phyloP scores from a whole-genome alignment of 108 stramenopile species.

The Epipyxis sp. region DNA sequence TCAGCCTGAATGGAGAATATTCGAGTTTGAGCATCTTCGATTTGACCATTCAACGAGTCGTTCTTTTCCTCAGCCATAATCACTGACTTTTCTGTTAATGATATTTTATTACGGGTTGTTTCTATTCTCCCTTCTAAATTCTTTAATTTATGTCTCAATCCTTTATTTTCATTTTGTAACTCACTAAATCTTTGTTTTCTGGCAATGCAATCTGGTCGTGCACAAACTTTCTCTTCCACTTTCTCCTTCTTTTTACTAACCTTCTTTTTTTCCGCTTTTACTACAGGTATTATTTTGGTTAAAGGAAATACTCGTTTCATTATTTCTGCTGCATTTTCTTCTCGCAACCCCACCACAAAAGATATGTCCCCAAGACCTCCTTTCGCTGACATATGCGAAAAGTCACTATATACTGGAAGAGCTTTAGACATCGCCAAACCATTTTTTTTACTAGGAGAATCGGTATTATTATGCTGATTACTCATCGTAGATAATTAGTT shows the following conservation, averaged over 20 bases:
- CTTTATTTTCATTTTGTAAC: background rate
- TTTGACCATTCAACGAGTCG: slow-evolving; percentile 5
- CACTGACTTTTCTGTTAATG: slow-evolving; percentile 11
- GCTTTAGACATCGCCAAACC: background rate
- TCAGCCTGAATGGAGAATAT: background rate
- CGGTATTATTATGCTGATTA: too few relatives aligned
- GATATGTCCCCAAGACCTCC: background rate
- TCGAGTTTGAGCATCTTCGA: slow-evolving; percentile 6
- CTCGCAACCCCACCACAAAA: slow-evolving; percentile 10
- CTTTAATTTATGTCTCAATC: background rate
- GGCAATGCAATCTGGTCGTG: slow-evolving; percentile 11
- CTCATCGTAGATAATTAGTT: too few relatives aligned
- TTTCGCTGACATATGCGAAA: slow-evolving; percentile 1
- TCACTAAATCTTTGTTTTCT: background rate
- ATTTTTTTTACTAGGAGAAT: too few relatives aligned
- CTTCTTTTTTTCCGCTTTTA: background rate
- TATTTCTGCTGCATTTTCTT: slow-evolving; percentile 10
- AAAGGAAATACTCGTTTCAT: slow-evolving; percentile 7
- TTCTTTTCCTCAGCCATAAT: slow-evolving; percentile 15
- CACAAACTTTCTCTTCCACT: slow-evolving; percentile 10
- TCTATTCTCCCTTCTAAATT: background rate
- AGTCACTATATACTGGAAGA: slow-evolving; percentile 19
- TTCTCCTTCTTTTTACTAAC: background rate
- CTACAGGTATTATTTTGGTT: slow-evolving; percentile 1
- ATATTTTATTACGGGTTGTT: slow-evolving; percentile 13